Conservation (phyloP, 2,329 filamentous ascomycete species). For the Botryotinia calthae region DNA sequence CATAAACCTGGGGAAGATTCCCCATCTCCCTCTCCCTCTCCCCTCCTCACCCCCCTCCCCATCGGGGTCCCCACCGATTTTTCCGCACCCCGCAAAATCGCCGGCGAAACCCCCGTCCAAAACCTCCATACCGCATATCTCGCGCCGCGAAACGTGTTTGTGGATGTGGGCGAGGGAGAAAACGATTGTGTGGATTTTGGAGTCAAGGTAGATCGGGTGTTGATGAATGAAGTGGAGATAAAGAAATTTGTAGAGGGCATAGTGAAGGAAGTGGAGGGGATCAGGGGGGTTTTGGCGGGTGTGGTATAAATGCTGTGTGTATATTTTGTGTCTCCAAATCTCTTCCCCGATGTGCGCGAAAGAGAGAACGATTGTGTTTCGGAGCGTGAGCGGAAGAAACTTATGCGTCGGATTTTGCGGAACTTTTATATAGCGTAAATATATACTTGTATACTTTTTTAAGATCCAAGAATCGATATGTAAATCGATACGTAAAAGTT, state of each 20-base stretch:
- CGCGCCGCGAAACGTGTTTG: not conserved
- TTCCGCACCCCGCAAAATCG: too few relatives aligned
- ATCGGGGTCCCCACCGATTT: slow-evolving; percentile 1
- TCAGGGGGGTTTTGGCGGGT: not conserved
- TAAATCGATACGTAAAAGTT: too few relatives aligned
- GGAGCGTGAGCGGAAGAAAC: too few relatives aligned
- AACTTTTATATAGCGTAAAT: too few relatives aligned
- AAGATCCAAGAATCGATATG: too few relatives aligned
- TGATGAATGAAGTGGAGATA: not conserved
- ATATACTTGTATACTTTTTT: too few relatives aligned
- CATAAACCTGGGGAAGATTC: not conserved
- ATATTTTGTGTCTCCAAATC: too few relatives aligned
- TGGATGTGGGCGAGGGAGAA: not conserved
- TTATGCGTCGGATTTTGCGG: too few relatives aligned
- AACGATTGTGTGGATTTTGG: not conserved
- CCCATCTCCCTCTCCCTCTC: not conserved
- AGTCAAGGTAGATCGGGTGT: not conserved
- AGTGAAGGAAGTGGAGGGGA: not conserved
- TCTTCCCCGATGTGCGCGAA: too few relatives aligned
- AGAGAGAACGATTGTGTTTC: too few relatives aligned
- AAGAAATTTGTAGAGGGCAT: not conserved
- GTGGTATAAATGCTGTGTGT: not conserved
- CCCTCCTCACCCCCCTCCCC: not conserved
- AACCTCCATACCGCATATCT: too few relatives aligned
- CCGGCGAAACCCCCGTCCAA: too few relatives aligned